Evolutionary conservation across 148 eudicot species (phyloP).

Genomic region (Rhododendron molle): DNA sequence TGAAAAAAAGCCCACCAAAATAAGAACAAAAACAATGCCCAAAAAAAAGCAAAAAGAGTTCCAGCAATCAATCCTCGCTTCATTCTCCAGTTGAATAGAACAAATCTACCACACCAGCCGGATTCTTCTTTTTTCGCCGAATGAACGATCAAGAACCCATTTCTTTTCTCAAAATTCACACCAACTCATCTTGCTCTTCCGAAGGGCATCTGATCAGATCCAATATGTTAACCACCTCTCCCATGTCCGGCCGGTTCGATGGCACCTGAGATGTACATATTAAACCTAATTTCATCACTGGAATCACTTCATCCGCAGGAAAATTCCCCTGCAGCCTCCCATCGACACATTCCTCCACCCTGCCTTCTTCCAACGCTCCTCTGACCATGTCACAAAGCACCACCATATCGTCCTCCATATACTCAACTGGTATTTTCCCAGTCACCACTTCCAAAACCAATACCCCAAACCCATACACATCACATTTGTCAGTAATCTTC

Average conservation of each 20-base stretch:
- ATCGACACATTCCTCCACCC: conserved; percentile 84
- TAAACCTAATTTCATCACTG: conserved; percentile 77
- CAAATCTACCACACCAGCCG: conserved; percentile 27
- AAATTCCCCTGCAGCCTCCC: conserved; percentile 57
- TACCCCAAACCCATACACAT: conserved; percentile 86
- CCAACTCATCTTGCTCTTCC: conserved; percentile 62
- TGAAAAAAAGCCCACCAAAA: conserved; percentile 11
- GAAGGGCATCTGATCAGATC: conserved; percentile 82
- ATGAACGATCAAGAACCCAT: conserved; percentile 10
- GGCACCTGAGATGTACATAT: conserved; percentile 96
- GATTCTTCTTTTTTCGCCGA: conserved; percentile 57
- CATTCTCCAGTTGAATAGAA: conserved; percentile 9
- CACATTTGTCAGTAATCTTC: conserved; percentile 85
- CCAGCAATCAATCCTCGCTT: conserved; percentile 12
- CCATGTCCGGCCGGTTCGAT: conserved; percentile 86
- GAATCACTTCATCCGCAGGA: conserved; percentile 79
- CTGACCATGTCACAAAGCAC: conserved; percentile 91
- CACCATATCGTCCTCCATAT: conserved; percentile 94
- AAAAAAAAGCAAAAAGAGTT: conserved; percentile 10
- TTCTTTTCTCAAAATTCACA: conserved; percentile 14
- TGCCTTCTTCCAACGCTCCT: conserved; percentile 80
- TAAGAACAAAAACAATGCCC: conserved; percentile 2
- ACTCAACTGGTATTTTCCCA: conserved; percentile 83
- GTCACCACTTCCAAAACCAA: conserved; percentile 72
- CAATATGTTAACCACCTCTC: conserved; percentile 81